phyloP scores from a whole-genome alignment of 2,329 filamentous ascomycete species.

The Claviceps africana region DNA sequence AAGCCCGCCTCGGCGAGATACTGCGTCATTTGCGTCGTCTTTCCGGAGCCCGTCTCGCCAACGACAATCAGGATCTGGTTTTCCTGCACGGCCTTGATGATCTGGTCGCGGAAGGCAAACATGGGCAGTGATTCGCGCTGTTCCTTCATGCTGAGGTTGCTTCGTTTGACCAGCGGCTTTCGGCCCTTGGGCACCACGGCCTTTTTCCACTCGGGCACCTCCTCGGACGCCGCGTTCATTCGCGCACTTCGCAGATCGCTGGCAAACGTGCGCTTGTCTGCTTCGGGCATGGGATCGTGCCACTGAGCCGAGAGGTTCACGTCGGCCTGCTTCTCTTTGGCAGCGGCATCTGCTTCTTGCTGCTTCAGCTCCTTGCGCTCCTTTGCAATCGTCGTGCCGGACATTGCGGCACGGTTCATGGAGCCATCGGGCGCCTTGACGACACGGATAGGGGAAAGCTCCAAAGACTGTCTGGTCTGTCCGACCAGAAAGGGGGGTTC shows the following conservation, averaged over 20 bases:
- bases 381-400: constrained; percentile 74
- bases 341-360: constrained; percentile 66
- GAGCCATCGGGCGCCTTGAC: constrained; percentile 98
- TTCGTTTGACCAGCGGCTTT: constrained; percentile 68
- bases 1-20: constrained; percentile 90
- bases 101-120: constrained; percentile 71
- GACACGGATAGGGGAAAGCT: constrained; percentile 87
- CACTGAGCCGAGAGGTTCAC: constrained; percentile 82
- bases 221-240: constrained; percentile 45
- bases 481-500: constrained; percentile 92
- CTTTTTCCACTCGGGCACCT: constrained; percentile 85
- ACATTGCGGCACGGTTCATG: constrained; percentile 90
- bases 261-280: constrained; percentile 77
- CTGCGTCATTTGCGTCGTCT: constrained; percentile 92
- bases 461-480: constrained; percentile 90
- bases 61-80: constrained; percentile 94
- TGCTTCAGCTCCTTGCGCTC: constrained; percentile 81
- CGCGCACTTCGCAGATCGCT: constrained; percentile 64
- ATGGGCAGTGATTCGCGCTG: constrained; percentile 84
- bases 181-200: constrained; percentile 60
- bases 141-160: constrained; percentile 84
- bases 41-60: constrained; percentile 92
- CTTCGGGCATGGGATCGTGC: constrained; percentile 90
- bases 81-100: constrained; percentile 72
- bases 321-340: constrained; percentile 54